phyloP scores from a whole-genome alignment of 768 basidiomycete species.

The Suillus alpinus region DNA sequence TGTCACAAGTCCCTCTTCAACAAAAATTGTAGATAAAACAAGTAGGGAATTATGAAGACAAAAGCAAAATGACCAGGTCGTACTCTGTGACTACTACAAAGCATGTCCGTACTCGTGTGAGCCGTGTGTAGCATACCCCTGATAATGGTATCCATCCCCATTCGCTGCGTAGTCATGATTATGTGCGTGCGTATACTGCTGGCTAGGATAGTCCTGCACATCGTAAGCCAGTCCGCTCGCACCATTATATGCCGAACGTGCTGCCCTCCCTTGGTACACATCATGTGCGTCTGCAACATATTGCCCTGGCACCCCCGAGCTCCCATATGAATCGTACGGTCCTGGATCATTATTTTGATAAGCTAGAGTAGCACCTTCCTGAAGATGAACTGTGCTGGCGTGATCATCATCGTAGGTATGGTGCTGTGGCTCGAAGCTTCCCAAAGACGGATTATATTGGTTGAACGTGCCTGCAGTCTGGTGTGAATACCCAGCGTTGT shows the following conservation, averaged over 20 bases:
- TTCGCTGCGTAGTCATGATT: constrained; percentile 27
- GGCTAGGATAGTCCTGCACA: constrained; percentile 36
- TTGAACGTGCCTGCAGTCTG: constrained; percentile 49
- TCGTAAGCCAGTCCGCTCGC: constrained; percentile 36
- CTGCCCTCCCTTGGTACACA: constrained; percentile 52
- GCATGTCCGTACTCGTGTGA: constrained; percentile 31
- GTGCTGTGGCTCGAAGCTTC: constrained; percentile 48
- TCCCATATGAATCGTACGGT: constrained; percentile 16
- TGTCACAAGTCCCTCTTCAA: not conserved
- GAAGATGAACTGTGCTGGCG: constrained; percentile 60
- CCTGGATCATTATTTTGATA: constrained; percentile 32
- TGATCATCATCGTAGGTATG: constrained; percentile 64
- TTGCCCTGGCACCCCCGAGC: constrained; percentile 21
- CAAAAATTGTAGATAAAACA: constrained; percentile 27
- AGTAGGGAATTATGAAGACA: constrained; percentile 8
- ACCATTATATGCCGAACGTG: constrained; percentile 31
- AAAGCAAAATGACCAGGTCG: constrained; percentile 6
- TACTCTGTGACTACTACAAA: constrained; percentile 19
- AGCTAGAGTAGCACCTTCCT: constrained; percentile 55
- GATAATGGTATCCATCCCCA: constrained; percentile 28
- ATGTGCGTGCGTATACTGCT: constrained; percentile 21
- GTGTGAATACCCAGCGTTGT: constrained; percentile 61
- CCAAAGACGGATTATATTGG: constrained; percentile 58
- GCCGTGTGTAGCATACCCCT: constrained; percentile 28
- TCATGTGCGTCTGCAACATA: constrained; percentile 48